phyloP scores from a whole-genome alignment of 2,329 filamentous ascomycete genomes.

The Fusarium sp. region DNA sequence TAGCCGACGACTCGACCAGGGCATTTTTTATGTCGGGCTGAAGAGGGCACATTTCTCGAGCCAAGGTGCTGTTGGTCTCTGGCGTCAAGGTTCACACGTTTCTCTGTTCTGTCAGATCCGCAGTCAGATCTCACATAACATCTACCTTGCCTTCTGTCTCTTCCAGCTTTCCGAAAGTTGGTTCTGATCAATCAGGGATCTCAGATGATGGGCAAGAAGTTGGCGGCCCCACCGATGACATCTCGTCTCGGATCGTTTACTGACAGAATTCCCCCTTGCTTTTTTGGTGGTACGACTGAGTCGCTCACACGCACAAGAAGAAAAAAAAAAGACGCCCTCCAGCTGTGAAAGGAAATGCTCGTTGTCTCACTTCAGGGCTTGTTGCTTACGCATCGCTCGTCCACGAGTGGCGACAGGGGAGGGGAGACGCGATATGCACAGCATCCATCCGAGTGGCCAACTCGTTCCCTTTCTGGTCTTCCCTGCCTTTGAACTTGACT shows the following conservation, averaged over 20 bases:
- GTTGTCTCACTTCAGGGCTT: conserved; percentile 31
- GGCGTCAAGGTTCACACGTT: background rate
- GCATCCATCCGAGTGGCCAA: conserved; percentile 8
- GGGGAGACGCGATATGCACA: conserved; percentile 13
- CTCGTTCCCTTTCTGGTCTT: conserved; percentile 19
- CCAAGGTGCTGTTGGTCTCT: background rate
- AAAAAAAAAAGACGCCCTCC: background rate
- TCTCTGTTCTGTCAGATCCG: conserved; percentile 14
- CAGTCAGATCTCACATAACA: conserved; percentile 39
- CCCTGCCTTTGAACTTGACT: conserved; percentile 17
- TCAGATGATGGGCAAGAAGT: conserved; percentile 14
- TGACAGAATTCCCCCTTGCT: conserved; percentile 36
- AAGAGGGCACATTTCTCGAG: background rate
- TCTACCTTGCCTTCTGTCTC: conserved; percentile 18
- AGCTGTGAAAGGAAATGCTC: conserved; percentile 10
- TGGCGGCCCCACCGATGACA: conserved; percentile 31
- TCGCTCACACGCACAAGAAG: conserved; percentile 12
- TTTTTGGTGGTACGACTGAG: conserved; percentile 35
- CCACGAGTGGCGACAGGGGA: conserved; percentile 20
- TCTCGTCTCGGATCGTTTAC: conserved; percentile 8
- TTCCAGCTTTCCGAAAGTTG: conserved; percentile 18
- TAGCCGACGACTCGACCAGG: background rate
- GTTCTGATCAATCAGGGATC: conserved; percentile 19
- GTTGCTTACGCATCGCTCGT: conserved; percentile 1
- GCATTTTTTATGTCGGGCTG: background rate